Percentiles rank a stretch among this genome's conserved stretches.
These are phyloP conservation scores for Oidiodendron maius DNA, from an alignment of 495 filamentous ascomycete genomes.

Conservation along the genomic window DNA sequence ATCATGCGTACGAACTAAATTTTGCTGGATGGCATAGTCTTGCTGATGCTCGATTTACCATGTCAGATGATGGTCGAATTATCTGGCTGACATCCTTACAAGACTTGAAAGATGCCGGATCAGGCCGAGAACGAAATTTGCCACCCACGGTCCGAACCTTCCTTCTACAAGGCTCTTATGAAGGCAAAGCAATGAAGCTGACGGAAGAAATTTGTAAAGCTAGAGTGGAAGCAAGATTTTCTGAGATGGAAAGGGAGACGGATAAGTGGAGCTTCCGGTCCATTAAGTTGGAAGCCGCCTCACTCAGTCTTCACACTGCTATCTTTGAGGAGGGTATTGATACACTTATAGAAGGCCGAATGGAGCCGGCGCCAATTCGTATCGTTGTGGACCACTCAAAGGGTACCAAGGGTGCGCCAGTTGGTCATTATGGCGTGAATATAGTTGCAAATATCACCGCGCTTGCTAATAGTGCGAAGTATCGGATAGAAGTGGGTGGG, in stretches of 20 bases:
- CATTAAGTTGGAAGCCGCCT: conserved; percentile 50
- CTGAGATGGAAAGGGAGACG: conserved; percentile 72
- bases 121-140: conserved; percentile 41
- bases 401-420: conserved; percentile 47
- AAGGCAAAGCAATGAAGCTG: conserved; percentile 69
- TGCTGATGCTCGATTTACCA: conserved; percentile 66
- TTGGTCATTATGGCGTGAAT: conserved; percentile 66
- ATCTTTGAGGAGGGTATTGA: conserved; percentile 65
- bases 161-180: conserved; percentile 67
- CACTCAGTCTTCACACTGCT: conserved; percentile 63
- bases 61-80: conserved; percentile 64
- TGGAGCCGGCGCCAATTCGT: conserved; percentile 51
- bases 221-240: conserved; percentile 75
- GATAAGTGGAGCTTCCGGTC: conserved; percentile 73
- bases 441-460: conserved; percentile 49
- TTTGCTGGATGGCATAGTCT: conserved; percentile 70
- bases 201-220: conserved; percentile 85
- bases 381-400: conserved; percentile 56
- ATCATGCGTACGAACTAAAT: conserved; percentile 53
- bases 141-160: conserved; percentile 53
- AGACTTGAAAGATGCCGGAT: conserved; percentile 45
- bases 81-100: conserved; percentile 64
- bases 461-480: conserved; percentile 37
- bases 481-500: conserved; percentile 52
- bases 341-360: conserved; percentile 47